These are phyloP conservation scores for Andrographis paniculata DNA, from an alignment of 305 asterid species.

Conservation along the genomic window DNA sequence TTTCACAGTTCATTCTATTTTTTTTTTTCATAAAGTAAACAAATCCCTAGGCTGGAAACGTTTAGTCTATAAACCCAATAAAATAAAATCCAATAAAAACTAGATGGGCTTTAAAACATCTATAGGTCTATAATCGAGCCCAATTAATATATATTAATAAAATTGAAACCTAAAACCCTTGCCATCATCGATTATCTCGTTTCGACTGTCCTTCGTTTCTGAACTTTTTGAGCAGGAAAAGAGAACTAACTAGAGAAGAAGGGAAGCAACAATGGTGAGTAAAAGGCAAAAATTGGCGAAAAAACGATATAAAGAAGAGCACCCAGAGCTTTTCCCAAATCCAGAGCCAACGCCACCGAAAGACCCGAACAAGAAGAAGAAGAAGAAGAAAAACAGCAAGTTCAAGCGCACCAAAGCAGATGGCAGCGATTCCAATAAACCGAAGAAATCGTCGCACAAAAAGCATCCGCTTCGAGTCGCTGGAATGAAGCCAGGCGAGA, in stretches of 20 bases:
- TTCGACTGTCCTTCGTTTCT: background rate
- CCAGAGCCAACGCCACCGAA: slow-evolving; percentile 63
- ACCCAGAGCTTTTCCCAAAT: slow-evolving; percentile 65
- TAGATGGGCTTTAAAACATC: no score
- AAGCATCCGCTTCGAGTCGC: slow-evolving; percentile 74
- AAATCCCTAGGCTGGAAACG: no score
- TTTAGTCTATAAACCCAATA: no score
- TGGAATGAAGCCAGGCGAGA: slow-evolving; percentile 94
- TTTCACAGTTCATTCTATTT: no score
- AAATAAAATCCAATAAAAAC: no score
- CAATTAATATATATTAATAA: no score
- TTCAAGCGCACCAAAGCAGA: slow-evolving; percentile 51
- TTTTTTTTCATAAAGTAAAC: no score
- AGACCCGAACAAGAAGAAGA: slow-evolving; percentile 58
- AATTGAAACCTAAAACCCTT: no score
- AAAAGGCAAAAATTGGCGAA: slow-evolving; percentile 58
- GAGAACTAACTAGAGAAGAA: background rate
- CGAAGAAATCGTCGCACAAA: slow-evolving; percentile 31
- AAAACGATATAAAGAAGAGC: slow-evolving; percentile 42
- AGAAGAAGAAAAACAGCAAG: slow-evolving; percentile 36
- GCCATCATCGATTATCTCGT: no score
- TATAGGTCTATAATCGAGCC: no score
- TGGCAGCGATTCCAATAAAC: slow-evolving; percentile 30
- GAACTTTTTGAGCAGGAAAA: background rate
- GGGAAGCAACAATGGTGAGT: slow-evolving; percentile 48